Evolutionary conservation across 2,329 filamentous ascomycete species (phyloP), one percentile per base, ranked within the genome.

Genomic region (Aureobasidium sp.): DNA sequence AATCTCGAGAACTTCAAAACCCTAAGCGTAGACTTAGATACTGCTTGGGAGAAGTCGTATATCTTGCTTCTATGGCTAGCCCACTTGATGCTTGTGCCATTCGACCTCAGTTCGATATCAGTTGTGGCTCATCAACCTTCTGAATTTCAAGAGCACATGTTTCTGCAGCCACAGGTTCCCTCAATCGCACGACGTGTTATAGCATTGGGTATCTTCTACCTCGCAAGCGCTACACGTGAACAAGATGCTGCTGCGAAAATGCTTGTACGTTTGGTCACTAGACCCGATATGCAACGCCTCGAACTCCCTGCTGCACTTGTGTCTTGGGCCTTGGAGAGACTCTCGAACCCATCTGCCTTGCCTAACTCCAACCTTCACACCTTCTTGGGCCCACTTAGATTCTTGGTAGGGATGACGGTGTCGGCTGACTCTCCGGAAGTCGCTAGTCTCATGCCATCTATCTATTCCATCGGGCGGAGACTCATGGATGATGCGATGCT

Each of bases 41-140:
- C 36, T 27, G 37, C 62, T 34, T 99, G 94, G 94, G 87, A 96
- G 72, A 89, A 97, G 74, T 83, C 89, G 60, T 97, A 97, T 70
- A 79, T 97, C 20, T 85, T 92, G 47, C 79, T 97, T 5, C 79
- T 96, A 10, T 99, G 94, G 94, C 82, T 81, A 1, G 78, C 77
- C 1, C 79, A 81, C 65, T 67, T 81, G 8, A 72, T 80, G 64
- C 70, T 81, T 36, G 91, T 91, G 1, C 94, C 94, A 0, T 99
- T 99, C 74, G 92, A 97, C 69, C 79, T 99, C 58, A 83, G 87
- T 2, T 91, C 90, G 2, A 92, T 99, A 64, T 97, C 92, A 2
- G 41, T 4, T 12, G 77, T 77, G 13, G 55, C 69, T 1, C 68
- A 73, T 1, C 68, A 73, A n/a, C 84, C 83, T 2, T 74, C 78